These are phyloP conservation scores for Taiozyma onychis DNA, from an alignment of 1,139 yeast species.

Conservation along the genomic window DNA sequence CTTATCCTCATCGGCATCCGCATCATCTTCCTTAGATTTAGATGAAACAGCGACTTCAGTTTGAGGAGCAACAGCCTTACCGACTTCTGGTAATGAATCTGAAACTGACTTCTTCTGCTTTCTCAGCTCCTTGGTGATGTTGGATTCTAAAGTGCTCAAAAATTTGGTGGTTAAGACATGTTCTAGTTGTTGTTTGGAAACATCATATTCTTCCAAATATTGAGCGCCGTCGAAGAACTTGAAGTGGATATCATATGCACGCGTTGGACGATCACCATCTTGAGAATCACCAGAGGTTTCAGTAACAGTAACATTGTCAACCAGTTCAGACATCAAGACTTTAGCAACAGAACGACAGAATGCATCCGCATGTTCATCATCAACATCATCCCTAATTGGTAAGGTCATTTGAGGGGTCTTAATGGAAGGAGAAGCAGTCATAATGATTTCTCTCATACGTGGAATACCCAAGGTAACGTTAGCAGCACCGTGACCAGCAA, in stretches of 20 bases:
- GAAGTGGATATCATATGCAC: slow-evolving; percentile 72
- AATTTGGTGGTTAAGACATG: slow-evolving; percentile 58
- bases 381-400: slow-evolving; percentile 74
- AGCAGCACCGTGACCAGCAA: slow-evolving; percentile 99
- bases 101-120: slow-evolving; percentile 57
- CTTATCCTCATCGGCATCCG: slow-evolving; percentile 65
- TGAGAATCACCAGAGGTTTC: slow-evolving; percentile 73
- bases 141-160: slow-evolving; percentile 63
- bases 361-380: slow-evolving; percentile 82
- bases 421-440: slow-evolving; percentile 95
- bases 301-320: slow-evolving; percentile 78
- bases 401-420: slow-evolving; percentile 98
- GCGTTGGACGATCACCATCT: slow-evolving; percentile 37
- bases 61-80: slow-evolving; percentile 63
- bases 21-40: slow-evolving; percentile 36
- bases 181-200: slow-evolving; percentile 75
- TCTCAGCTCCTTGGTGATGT: slow-evolving; percentile 75
- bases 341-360: slow-evolving; percentile 89
- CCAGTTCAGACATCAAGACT: slow-evolving; percentile 81
- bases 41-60: slow-evolving; percentile 37
- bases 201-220: slow-evolving; percentile 85
- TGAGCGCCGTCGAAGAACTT: slow-evolving; percentile 72
- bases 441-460: slow-evolving; percentile 99
- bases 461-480: slow-evolving; percentile 99
- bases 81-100: slow-evolving; percentile 56